Base-by-base conservation (phyloP, 257 asterid genomes). In the Capsicum chinense region DNA sequence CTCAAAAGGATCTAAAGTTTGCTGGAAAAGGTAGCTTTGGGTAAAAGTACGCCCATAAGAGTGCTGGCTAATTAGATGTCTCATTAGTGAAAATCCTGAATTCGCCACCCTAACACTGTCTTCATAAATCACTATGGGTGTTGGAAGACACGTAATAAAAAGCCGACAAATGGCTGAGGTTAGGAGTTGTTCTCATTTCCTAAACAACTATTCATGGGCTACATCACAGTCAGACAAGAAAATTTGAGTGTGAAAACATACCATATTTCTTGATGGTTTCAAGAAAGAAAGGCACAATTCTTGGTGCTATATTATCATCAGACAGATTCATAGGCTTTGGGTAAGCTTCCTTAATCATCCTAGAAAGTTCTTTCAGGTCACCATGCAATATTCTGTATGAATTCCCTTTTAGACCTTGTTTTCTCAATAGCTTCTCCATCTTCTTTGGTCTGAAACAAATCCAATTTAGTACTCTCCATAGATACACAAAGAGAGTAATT, bases 381-480 rank as follows among this genome's bases (percentile, higher is more conserved):
- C 88, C 86, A 47, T 47, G 48, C 58, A 90, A 54, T 3, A 89
- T 5, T 74, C 81, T 87, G 83, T 88, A 91, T 4, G 86, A 35
- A 59, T 84, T 88, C 4, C 92, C 93, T 9, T n/a, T 79, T 59
- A 88, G 79, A 11, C 93, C 91, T 52, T 87, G 88, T 56, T 74
- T 8, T 16, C 60, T 67, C n/a, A 86, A 79, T 7, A 9, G 5
- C 14, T 64, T 78, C 68, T 86, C 88, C 1, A 83, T 68, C 48
- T 8, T 86, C 57, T 79, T 82, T 10, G 88, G 88, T 21, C 56
- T 12, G 42, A 86, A 44, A 86, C 88, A 86, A 11, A 44, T 9
- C 88, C 84, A 86, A 0, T 83, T 83, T 59, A 76, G 5, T 5
- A 33, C 58, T 64, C 6, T 76, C 83, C 83, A 86, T 52, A 66